These are phyloP conservation scores for Fusarium brevicatenulatum DNA, from an alignment of 2,329 filamentous ascomycete species.

Conservation along the genomic window DNA sequence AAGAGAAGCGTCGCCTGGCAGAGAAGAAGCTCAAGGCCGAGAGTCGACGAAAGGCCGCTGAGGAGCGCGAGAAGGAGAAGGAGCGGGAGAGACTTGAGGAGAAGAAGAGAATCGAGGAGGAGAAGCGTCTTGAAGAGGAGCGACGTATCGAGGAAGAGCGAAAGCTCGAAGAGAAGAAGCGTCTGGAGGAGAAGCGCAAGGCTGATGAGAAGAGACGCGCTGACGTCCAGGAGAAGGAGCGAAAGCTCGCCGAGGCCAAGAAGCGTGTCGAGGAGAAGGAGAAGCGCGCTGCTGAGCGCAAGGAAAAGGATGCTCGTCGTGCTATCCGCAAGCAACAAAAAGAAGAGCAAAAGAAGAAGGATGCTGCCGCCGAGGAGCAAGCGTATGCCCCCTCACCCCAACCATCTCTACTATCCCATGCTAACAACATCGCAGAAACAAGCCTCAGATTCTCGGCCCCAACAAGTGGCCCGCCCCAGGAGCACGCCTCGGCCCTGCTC, in stretches of 20 bases:
- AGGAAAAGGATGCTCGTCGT: slow-evolving; percentile 23
- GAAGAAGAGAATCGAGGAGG: slow-evolving; percentile 15
- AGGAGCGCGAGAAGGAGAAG: slow-evolving; percentile 11
- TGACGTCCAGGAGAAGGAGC: slow-evolving; percentile 2
- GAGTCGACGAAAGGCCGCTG: slow-evolving; percentile 6
- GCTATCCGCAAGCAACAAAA: slow-evolving; percentile 17
- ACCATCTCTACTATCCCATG: rapidly evolving
- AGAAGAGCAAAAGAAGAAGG: slow-evolving; percentile 18
- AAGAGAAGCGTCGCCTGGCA: slow-evolving; percentile 11
- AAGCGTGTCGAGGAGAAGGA: slow-evolving; percentile 15
- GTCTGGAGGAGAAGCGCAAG: slow-evolving; percentile 12
- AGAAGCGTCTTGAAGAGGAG: slow-evolving; percentile 9
- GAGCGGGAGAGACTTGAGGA: slow-evolving; percentile 5
- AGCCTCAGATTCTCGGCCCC: slow-evolving; percentile 13
- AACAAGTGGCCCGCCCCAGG: slow-evolving; percentile 19
- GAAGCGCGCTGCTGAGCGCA: slow-evolving; percentile 18
- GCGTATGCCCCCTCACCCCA: not conserved
- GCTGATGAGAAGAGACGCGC: slow-evolving; percentile 11
- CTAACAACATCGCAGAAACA: slow-evolving; percentile 7
- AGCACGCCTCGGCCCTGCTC: slow-evolving; percentile 10
- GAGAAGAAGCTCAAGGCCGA: slow-evolving; percentile 14
- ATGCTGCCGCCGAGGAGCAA: slow-evolving; percentile 10
- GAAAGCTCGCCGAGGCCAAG: slow-evolving; percentile 6
- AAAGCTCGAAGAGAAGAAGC: slow-evolving; percentile 18
- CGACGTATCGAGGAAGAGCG: slow-evolving; percentile 9